These are phyloP conservation scores for Laguncularia racemosa DNA, from an alignment of 345 rosid species.

Conservation along the genomic window DNA sequence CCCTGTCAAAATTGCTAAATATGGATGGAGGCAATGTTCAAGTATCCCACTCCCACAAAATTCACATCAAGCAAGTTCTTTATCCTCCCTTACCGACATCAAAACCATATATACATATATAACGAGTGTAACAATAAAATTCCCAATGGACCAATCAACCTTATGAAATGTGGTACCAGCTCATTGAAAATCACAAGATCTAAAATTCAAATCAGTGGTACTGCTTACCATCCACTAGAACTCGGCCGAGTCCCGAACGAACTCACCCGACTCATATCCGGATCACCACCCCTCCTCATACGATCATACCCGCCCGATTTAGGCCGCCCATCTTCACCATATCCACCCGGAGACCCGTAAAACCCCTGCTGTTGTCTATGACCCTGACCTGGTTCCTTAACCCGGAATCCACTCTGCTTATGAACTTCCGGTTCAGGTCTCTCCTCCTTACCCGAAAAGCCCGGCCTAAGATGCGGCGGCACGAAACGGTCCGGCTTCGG, in stretches of 20 bases:
- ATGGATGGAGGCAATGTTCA: too few relatives aligned
- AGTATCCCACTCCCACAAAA: too few relatives aligned
- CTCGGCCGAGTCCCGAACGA: constrained; percentile 60
- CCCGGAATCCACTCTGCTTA: constrained; percentile 12
- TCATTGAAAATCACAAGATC: too few relatives aligned
- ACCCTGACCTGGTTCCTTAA: constrained; percentile 17
- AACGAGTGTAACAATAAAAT: too few relatives aligned
- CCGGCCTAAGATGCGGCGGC: constrained; percentile 96
- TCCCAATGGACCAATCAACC: too few relatives aligned
- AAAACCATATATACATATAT: too few relatives aligned
- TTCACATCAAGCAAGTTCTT: too few relatives aligned
- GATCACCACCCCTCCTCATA: constrained; percentile 25
- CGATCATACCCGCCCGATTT: constrained; percentile 63
- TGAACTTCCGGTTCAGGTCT: constrained; percentile 29
- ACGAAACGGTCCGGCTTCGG: constrained; percentile 54
- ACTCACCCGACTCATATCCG: constrained; percentile 45
- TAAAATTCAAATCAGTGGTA: too few relatives aligned
- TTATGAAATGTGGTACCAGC: too few relatives aligned
- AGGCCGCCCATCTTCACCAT: constrained; percentile 56
- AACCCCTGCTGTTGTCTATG: constrained; percentile 21
- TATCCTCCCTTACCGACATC: too few relatives aligned
- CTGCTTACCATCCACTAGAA: constrained; percentile 56
- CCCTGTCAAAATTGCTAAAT: too few relatives aligned
- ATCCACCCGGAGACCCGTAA: constrained; percentile 27
- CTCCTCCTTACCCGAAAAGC: constrained; percentile 57